Evolutionary conservation across 768 basidiomycete genomes (phyloP).

Genomic region (Mycena leptocephala): DNA sequence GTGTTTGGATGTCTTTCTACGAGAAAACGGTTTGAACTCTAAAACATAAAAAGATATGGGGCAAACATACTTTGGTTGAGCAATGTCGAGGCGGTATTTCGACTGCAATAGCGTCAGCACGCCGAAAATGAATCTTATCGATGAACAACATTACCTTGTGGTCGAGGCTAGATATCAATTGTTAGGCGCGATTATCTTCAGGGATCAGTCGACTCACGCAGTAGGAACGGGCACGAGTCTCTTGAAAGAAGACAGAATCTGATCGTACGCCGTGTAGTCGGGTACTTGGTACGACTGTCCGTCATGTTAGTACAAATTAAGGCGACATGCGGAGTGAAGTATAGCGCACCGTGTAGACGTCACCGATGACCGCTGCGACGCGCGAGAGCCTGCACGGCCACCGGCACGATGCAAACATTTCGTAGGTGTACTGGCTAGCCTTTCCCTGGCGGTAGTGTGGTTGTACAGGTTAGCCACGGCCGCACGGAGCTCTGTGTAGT

Average conservation of each 20-base stretch:
- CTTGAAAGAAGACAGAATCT: slow-evolving; percentile 89
- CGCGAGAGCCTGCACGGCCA: slow-evolving; percentile 93
- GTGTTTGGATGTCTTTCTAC: slow-evolving; percentile 85
- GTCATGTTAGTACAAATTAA: not conserved
- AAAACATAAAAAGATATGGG: not conserved
- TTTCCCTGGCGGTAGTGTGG: slow-evolving; percentile 88
- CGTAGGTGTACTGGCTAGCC: slow-evolving; percentile 88
- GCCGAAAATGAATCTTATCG: not conserved
- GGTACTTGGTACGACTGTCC: slow-evolving; percentile 89
- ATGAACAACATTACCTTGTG: slow-evolving; percentile 45
- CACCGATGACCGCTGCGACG: slow-evolving; percentile 92
- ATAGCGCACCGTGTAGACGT: slow-evolving; percentile 84
- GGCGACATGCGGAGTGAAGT: slow-evolving; percentile 10
- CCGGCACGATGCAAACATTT: slow-evolving; percentile 97
- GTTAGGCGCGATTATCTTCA: not conserved
- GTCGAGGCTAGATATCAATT: slow-evolving; percentile 44
- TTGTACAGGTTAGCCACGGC: slow-evolving; percentile 95
- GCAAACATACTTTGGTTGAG: slow-evolving; percentile 76
- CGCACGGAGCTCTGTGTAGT: slow-evolving; percentile 77
- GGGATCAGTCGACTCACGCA: slow-evolving; percentile 65
- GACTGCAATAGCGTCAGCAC: slow-evolving; percentile 50
- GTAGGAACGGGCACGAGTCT: slow-evolving; percentile 94
- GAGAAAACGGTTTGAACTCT: slow-evolving; percentile 42
- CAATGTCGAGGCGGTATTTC: slow-evolving; percentile 85
- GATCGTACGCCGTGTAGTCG: slow-evolving; percentile 93